These are phyloP conservation scores for Penicillium sp. DNA, from an alignment of 2,329 filamentous ascomycete species.

Conservation along the genomic window DNA sequence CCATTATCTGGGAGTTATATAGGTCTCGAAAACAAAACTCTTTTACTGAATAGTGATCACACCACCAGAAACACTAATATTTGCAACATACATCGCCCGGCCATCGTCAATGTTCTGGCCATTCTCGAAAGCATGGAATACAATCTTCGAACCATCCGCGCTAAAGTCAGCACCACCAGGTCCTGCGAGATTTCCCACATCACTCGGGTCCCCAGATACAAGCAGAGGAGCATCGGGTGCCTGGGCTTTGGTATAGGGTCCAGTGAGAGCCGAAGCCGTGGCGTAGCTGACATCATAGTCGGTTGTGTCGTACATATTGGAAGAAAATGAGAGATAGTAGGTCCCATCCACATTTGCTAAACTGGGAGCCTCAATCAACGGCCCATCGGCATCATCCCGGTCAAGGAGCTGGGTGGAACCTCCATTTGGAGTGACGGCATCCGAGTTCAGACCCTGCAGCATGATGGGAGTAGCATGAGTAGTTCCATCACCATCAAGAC, in stretches of 20 bases:
- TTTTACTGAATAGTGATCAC: constrained; percentile 6
- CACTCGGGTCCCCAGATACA: constrained; percentile 22
- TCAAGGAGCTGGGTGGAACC: constrained; percentile 54
- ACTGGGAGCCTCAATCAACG: constrained; percentile 58
- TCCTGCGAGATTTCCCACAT: constrained; percentile 26
- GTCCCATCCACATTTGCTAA: constrained; percentile 47
- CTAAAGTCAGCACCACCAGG: constrained; percentile 33
- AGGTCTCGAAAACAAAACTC: too few species aligned
- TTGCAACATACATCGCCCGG: constrained; percentile 21
- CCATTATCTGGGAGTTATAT: too few species aligned
- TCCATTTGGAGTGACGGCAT: constrained; percentile 53
- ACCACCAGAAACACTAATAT: constrained; percentile 13
- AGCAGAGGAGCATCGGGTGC: constrained; percentile 28
- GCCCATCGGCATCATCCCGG: constrained; percentile 58
- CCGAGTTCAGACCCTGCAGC: constrained; percentile 52
- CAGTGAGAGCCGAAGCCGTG: constrained; percentile 34
- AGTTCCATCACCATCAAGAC: constrained; percentile 43
- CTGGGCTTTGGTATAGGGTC: constrained; percentile 31
- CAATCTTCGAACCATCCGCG: constrained; percentile 24
- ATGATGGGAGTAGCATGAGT: constrained; percentile 55
- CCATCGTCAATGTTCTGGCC: constrained; percentile 19
- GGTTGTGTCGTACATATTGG: constrained; percentile 53
- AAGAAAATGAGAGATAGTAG: constrained; percentile 59
- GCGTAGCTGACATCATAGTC: constrained; percentile 59
- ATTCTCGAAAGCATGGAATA: constrained; percentile 30